Evolutionary conservation across 129 eudicot genomes (phyloP).

Genomic region (Rutidosis leptorrhynchoides): DNA sequence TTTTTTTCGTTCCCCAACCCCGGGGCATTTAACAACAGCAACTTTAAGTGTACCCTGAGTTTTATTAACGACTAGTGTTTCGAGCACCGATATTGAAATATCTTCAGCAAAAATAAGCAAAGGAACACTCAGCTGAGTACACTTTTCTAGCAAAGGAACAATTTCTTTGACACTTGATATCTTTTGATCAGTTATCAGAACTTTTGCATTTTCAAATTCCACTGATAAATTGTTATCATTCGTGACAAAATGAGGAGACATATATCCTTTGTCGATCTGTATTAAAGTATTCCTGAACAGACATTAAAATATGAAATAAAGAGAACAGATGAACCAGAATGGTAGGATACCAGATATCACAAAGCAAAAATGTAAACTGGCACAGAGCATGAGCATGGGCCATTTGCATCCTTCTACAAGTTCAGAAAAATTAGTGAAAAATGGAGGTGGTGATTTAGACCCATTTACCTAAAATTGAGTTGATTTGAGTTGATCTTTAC

Average conservation of each 20-base stretch:
- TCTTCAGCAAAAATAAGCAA: constrained; percentile 84
- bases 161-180: constrained; percentile 66
- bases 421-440: constrained; percentile 7
- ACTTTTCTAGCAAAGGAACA: constrained; percentile 78
- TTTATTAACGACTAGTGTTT: constrained; percentile 66
- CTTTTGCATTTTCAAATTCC: constrained; percentile 78
- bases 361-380: not conserved
- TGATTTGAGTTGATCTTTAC: constrained; percentile 1
- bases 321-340: constrained; percentile 10
- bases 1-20: constrained; percentile 63
- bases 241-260: constrained; percentile 71
- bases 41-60: constrained; percentile 57
- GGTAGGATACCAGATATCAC: constrained; percentile 10
- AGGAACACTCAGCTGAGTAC: constrained; percentile 79
- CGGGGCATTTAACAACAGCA: constrained; percentile 89
- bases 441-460: not conserved
- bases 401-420: constrained; percentile 6
- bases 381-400: not conserved
- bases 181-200: constrained; percentile 84
- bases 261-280: constrained; percentile 94
- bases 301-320: constrained; percentile 42
- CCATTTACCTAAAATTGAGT: constrained; percentile 4
- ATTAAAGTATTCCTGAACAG: constrained; percentile 54
- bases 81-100: constrained; percentile 58
- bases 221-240: constrained; percentile 63